These are phyloP conservation scores for Solanum medicagineum DNA, from an alignment of 257 asterid genomes.

Conservation along the genomic window DNA sequence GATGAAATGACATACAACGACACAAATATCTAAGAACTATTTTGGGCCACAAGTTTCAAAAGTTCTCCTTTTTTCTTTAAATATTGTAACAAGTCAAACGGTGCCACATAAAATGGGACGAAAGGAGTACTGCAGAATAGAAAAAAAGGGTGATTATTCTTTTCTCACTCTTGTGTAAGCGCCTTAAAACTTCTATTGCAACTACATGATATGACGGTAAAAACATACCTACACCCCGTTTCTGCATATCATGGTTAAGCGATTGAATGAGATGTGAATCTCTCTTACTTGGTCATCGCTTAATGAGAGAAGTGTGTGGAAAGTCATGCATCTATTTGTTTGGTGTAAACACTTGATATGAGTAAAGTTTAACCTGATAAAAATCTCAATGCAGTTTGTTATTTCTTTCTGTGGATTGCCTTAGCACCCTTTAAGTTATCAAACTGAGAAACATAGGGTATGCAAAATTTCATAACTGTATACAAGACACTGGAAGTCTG, in stretches of 20 bases:
- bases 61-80: no score
- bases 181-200: not conserved
- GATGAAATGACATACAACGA: no score
- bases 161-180: not conserved
- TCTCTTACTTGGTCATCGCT: not conserved
- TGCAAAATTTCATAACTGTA: not conserved
- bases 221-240: not conserved
- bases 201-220: not conserved
- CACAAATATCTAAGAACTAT: no score
- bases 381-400: not conserved
- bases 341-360: not conserved
- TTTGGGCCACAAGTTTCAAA: no score
- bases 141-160: not conserved
- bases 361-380: not conserved
- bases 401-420: not conserved
- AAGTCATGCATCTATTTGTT: not conserved
- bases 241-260: not conserved
- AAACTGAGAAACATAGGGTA: not conserved
- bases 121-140: not conserved
- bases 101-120: no score
- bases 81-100: no score
- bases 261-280: not conserved
- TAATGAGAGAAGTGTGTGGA: not conserved
- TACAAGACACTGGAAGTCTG: not conserved
- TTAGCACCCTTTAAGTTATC: not conserved